A percentile compares a stretch with the other conserved stretches of the same genome.
phyloP scores from a whole-genome alignment of 768 basidiomycete species.

The Naganishia onofrii region DNA sequence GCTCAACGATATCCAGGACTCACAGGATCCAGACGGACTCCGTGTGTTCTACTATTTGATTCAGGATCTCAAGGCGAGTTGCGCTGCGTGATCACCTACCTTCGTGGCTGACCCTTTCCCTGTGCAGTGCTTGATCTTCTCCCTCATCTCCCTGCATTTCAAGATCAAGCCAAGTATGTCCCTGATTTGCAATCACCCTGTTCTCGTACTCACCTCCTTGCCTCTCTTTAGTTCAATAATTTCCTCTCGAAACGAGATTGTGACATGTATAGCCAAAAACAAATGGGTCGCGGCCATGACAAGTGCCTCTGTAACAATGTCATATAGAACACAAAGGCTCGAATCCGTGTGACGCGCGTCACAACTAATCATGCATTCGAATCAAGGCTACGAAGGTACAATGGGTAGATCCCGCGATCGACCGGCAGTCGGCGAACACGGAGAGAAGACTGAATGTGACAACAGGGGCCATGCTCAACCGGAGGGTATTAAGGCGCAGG shows the following conservation, averaged over 20 bases:
- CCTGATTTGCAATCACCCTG: neutral
- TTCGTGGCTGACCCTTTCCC: neutral
- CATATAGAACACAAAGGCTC: neutral
- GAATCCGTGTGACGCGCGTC: neutral
- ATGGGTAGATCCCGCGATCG: neutral
- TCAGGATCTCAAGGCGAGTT: slow-evolving; percentile 85
- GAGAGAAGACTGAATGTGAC: slow-evolving; percentile 15
- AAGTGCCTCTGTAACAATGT: neutral
- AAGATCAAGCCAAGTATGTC: slow-evolving; percentile 88
- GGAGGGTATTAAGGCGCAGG: neutral
- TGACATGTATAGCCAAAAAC: slow-evolving; percentile 1
- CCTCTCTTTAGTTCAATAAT: neutral
- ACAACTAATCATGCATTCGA: neutral
- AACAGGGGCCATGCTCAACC: neutral
- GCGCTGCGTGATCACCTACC: neutral
- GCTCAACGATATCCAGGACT: slow-evolving; percentile 92
- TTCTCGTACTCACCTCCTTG: neutral
- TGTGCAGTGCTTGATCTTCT: slow-evolving; percentile 88
- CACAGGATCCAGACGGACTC: slow-evolving; percentile 93
- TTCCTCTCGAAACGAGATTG: neutral
- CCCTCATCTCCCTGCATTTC: slow-evolving; percentile 97
- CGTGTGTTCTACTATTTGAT: slow-evolving; percentile 98
- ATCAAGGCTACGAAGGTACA: neutral
- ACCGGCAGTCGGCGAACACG: neutral
- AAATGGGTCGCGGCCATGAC: neutral